Conservation (phyloP, 108 stramenopile species). For the Cyclotella sp. region DNA sequence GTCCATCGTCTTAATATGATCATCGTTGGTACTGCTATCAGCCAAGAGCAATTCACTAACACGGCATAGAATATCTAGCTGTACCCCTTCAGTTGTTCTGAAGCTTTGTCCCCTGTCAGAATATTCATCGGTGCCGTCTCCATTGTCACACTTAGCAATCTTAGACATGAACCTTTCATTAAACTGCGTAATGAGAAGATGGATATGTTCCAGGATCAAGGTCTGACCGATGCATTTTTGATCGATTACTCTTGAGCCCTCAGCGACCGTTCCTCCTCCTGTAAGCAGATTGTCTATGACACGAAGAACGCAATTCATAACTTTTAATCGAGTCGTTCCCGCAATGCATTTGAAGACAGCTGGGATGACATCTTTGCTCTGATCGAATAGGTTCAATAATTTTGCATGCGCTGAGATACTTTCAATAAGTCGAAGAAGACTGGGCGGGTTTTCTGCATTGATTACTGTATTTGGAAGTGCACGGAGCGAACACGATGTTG, state of each 20-base stretch:
- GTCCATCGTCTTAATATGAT: slow-evolving; percentile 41
- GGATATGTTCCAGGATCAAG: slow-evolving; percentile 51
- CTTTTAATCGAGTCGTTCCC: slow-evolving; percentile 53
- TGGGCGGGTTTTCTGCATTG: slow-evolving; percentile 72
- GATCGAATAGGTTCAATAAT: slow-evolving; percentile 55
- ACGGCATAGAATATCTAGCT: slow-evolving; percentile 71
- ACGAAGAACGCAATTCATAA: slow-evolving; percentile 58
- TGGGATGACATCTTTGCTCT: slow-evolving; percentile 53
- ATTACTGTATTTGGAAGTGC: slow-evolving; percentile 75
- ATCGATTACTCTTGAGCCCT: not conserved
- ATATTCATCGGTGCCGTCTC: slow-evolving; percentile 23
- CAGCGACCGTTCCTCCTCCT: slow-evolving; percentile 28
- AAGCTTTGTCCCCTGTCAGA: slow-evolving; percentile 31
- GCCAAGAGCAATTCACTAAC: slow-evolving; percentile 69
- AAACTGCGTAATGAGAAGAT: slow-evolving; percentile 71
- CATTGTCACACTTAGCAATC: slow-evolving; percentile 28
- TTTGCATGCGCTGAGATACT: slow-evolving; percentile 57
- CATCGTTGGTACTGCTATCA: slow-evolving; percentile 22
- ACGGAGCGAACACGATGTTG: slow-evolving; percentile 56
- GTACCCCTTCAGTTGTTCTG: slow-evolving; percentile 25
- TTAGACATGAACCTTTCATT: slow-evolving; percentile 53
- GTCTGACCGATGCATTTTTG: slow-evolving; percentile 24
- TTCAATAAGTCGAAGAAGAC: slow-evolving; percentile 66
- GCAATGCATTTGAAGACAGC: slow-evolving; percentile 73
- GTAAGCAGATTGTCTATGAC: slow-evolving; percentile 75